A percentile compares a stretch with the other conserved stretches of the same genome.
Evolutionary conservation across 768 basidiomycete species (phyloP).

Genomic region (Lentinula lateritia): DNA sequence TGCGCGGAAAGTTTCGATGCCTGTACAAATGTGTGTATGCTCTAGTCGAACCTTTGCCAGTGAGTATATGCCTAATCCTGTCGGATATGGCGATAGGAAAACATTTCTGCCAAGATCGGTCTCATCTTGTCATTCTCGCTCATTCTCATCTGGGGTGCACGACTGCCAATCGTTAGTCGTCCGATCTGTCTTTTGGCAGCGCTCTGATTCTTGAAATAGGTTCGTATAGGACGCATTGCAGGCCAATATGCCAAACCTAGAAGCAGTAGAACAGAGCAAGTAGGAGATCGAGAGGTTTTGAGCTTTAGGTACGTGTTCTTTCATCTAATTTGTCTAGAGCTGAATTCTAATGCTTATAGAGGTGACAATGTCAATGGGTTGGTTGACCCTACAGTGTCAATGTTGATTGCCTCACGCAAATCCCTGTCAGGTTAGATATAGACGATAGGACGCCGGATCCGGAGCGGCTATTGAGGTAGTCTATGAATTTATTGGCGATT

Average conservation of each 20-base stretch:
- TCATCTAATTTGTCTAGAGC: not conserved
- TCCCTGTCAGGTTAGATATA: constrained; percentile 46
- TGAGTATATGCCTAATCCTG: not conserved
- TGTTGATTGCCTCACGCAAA: constrained; percentile 5
- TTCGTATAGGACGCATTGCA: constrained; percentile 86
- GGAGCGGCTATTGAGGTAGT: constrained; percentile 74
- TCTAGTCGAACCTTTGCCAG: not conserved
- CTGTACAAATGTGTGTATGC: constrained; percentile 66
- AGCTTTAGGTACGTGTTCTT: constrained; percentile 74
- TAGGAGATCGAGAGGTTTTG: constrained; percentile 69
- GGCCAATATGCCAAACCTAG: constrained; percentile 97
- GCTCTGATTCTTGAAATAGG: constrained; percentile 30
- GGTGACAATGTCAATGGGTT: constrained; percentile 97
- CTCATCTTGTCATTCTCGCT: constrained; percentile 93
- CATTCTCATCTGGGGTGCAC: constrained; percentile 90
- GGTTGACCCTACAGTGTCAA: not conserved
- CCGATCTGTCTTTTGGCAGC: not conserved
- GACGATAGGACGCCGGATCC: constrained; percentile 88
- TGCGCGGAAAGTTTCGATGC: constrained; percentile 96
- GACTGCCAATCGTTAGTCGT: constrained; percentile 78
- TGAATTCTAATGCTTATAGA: constrained; percentile 31
- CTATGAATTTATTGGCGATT: not conserved
- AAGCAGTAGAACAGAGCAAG: constrained; percentile 74
- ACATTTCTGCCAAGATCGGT: constrained; percentile 83
- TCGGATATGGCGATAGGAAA: constrained; percentile 44